These are phyloP conservation scores for Ceratobasidium sp. DNA, from an alignment of 1,284 basidiomycete genomes.

Conservation along the genomic window DNA sequence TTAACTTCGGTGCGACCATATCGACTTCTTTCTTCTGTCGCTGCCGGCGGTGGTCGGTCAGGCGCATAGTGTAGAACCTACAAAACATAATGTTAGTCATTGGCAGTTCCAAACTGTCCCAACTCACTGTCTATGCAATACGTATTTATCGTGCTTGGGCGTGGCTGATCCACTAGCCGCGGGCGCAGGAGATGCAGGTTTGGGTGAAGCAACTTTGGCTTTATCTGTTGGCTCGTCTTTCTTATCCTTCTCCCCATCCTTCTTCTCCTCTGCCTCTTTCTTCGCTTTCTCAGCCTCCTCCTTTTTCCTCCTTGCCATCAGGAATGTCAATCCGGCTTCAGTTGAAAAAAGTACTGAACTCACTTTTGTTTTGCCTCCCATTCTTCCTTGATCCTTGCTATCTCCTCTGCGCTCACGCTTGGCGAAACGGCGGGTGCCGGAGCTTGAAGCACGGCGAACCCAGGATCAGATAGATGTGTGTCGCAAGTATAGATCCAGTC, in stretches of 20 bases:
- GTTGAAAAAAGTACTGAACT: background rate
- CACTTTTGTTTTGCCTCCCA: conserved; percentile 76
- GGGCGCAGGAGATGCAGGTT: conserved; percentile 32
- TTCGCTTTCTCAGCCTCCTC: conserved; percentile 53
- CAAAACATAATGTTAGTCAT: background rate
- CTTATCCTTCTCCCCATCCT: conserved; percentile 59
- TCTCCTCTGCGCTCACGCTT: conserved; percentile 72
- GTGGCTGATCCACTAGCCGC: conserved; percentile 38
- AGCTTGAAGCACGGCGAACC: conserved; percentile 73
- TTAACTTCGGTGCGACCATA: conserved; percentile 42
- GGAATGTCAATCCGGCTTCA: background rate
- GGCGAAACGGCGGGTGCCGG: conserved; percentile 59
- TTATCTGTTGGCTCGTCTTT: conserved; percentile 57
- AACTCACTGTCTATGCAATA: conserved; percentile 45
- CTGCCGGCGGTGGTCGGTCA: conserved; percentile 46
- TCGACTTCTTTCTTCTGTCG: conserved; percentile 45
- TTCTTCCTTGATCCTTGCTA: conserved; percentile 79
- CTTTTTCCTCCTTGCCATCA: conserved; percentile 39
- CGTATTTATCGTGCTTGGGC: conserved; percentile 46
- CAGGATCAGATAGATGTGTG: conserved; percentile 74
- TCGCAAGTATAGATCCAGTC: conserved; percentile 83
- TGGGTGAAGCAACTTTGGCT: conserved; percentile 33
- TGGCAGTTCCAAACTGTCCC: background rate
- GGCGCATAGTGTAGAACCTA: conserved; percentile 43
- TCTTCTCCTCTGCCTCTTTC: conserved; percentile 67